These are phyloP conservation scores for Trapa incisa DNA, from an alignment of 345 rosid species.

Conservation along the genomic window DNA sequence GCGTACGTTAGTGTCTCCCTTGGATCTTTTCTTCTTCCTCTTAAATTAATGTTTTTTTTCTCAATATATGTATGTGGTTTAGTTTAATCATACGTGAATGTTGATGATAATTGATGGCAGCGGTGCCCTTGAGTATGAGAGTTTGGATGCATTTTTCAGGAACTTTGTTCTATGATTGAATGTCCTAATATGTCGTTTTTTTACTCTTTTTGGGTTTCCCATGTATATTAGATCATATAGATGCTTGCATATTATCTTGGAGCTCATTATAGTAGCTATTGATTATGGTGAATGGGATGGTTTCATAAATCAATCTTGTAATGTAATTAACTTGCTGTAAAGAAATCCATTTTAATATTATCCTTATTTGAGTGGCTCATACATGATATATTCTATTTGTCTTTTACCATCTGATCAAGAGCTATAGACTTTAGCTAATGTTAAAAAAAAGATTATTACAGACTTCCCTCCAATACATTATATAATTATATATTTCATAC, in stretches of 20 bases:
- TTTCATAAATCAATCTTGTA: background rate
- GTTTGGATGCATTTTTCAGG: slow-evolving; percentile 52
- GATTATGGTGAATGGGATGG: background rate
- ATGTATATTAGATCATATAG: background rate
- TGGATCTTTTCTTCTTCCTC: background rate
- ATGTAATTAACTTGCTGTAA: background rate
- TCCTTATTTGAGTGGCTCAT: no score
- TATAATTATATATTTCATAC: no score
- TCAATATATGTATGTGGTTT: background rate
- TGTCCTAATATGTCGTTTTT: slow-evolving; percentile 22
- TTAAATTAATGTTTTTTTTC: background rate
- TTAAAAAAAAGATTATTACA: no score
- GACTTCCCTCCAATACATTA: no score
- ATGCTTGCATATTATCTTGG: background rate
- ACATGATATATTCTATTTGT: no score
- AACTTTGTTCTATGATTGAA: slow-evolving; percentile 13
- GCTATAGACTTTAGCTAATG: no score
- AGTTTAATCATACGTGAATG: background rate
- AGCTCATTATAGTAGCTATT: background rate
- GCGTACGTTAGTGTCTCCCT: background rate
- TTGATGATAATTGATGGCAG: background rate
- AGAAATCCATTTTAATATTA: background rate
- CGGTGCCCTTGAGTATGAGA: slow-evolving; percentile 2
- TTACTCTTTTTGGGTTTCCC: background rate
- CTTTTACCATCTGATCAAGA: no score